These are phyloP conservation scores for Abrus precatorius DNA, from an alignment of 306 rosid genomes.

Conservation along the genomic window DNA sequence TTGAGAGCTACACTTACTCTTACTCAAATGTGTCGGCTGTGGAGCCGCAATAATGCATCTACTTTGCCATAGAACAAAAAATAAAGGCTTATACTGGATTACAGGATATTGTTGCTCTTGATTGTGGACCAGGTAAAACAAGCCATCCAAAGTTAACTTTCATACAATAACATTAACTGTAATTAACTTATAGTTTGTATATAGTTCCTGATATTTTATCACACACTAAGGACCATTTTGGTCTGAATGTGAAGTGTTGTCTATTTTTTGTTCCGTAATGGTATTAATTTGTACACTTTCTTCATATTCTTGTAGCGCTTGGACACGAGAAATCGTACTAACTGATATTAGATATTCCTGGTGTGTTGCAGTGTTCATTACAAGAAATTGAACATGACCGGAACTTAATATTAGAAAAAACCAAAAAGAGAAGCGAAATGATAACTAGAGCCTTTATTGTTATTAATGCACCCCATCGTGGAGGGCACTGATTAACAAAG, in stretches of 20 bases:
- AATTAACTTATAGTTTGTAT: slow-evolving; percentile 45
- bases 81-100: slow-evolving; percentile 26
- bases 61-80: slow-evolving; percentile 11
- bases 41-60: slow-evolving; percentile 51
- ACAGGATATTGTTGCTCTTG: slow-evolving; percentile 23
- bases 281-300: not conserved
- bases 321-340: slow-evolving; percentile 27
- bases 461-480: not conserved
- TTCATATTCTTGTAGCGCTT: slow-evolving; percentile 5
- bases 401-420: not conserved
- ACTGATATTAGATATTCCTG: slow-evolving; percentile 1
- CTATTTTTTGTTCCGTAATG: slow-evolving; percentile 22
- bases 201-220: slow-evolving; percentile 24
- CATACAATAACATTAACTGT: slow-evolving; percentile 15
- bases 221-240: slow-evolving; percentile 12
- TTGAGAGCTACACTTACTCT: slow-evolving; percentile 54
- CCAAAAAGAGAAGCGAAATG: not conserved
- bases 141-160: slow-evolving; percentile 39
- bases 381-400: not conserved
- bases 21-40: slow-evolving; percentile 59
- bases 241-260: slow-evolving; percentile 24
- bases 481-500: no score
- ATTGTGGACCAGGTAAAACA: slow-evolving; percentile 32
- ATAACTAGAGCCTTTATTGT: not conserved
- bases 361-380: not conserved